A percentile compares a stretch with the other conserved stretches of the same genome.
phyloP scores from a whole-genome alignment of 768 basidiomycete genomes.

The Russula griseocarnosa region DNA sequence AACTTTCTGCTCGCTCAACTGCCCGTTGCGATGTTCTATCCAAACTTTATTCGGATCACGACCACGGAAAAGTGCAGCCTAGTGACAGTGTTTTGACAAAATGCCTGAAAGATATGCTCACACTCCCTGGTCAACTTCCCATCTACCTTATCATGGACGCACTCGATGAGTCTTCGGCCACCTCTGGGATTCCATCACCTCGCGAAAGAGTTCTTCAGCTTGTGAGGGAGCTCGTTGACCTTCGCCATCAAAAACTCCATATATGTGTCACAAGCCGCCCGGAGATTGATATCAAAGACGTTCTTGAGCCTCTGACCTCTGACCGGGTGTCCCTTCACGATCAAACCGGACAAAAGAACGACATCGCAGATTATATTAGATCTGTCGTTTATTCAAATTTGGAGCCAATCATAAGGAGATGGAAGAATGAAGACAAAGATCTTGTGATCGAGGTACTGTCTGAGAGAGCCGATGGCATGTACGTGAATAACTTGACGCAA shows the following conservation, averaged over 20 bases:
- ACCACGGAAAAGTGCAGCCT: not conserved
- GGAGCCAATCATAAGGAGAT: not conserved
- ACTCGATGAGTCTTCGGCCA: not conserved
- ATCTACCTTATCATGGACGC: not conserved
- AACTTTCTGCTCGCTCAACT: not conserved
- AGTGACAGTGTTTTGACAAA: not conserved
- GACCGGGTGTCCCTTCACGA: not conserved
- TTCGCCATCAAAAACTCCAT: not conserved
- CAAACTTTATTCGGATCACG: not conserved
- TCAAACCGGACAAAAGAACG: not conserved
- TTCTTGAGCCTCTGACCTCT: not conserved
- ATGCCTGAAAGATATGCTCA: not conserved
- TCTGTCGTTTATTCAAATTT: not conserved
- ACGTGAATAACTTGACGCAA: not conserved
- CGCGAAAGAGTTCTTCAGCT: not conserved
- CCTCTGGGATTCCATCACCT: not conserved
- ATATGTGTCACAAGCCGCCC: not conserved
- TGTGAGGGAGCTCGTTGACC: not conserved
- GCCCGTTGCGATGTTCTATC: not conserved
- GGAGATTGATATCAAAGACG: too few relatives aligned
- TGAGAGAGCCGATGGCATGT: not conserved
- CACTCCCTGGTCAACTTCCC: not conserved
- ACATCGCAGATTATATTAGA: not conserved
- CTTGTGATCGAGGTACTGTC: not conserved
- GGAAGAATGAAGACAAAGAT: not conserved